Evolutionary conservation across 139 green algal genomes (phyloP).

Genomic region (Mesotaenium endlicherianum): DNA sequence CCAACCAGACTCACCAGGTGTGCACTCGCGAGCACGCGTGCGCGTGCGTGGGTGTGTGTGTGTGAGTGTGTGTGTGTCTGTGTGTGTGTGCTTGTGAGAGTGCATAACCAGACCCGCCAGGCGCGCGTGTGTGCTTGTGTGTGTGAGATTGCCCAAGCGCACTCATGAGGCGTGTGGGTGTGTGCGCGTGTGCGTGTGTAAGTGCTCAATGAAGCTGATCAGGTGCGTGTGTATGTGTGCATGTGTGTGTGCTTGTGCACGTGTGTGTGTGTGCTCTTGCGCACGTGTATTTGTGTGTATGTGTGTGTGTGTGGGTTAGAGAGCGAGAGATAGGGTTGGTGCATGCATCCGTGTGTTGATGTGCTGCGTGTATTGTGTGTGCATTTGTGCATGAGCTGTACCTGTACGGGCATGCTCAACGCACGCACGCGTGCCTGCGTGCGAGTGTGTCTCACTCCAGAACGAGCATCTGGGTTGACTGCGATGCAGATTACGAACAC

Average conservation of each 20-base stretch:
- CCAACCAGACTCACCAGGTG: slow-evolving; percentile 35
- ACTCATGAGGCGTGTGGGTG: too few species aligned
- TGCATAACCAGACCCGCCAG: too few species aligned
- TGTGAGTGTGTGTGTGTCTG: neutral
- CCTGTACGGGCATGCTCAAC: neutral
- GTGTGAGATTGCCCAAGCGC: too few species aligned
- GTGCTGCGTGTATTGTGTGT: neutral
- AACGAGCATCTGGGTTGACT: too few species aligned
- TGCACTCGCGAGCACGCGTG: neutral
- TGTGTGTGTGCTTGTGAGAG: neutral
- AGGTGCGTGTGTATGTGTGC: too few species aligned
- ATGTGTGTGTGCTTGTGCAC: too few species aligned
- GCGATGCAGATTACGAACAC: slow-evolving; percentile 43
- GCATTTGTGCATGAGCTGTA: neutral
- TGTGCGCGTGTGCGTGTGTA: too few species aligned
- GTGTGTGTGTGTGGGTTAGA: neutral
- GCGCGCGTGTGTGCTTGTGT: too few species aligned
- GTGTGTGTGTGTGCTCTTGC: too few species aligned
- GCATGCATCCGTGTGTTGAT: neutral
- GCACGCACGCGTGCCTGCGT: neutral
- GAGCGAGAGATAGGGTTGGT: neutral
- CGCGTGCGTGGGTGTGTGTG: neutral
- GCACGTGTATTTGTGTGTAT: neutral
- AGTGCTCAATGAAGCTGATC: too few species aligned
- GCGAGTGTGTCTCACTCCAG: neutral